Evolutionary conservation across 1,284 basidiomycete genomes (phyloP).

Genomic region (Cutaneotrichosporon mucoides): DNA sequence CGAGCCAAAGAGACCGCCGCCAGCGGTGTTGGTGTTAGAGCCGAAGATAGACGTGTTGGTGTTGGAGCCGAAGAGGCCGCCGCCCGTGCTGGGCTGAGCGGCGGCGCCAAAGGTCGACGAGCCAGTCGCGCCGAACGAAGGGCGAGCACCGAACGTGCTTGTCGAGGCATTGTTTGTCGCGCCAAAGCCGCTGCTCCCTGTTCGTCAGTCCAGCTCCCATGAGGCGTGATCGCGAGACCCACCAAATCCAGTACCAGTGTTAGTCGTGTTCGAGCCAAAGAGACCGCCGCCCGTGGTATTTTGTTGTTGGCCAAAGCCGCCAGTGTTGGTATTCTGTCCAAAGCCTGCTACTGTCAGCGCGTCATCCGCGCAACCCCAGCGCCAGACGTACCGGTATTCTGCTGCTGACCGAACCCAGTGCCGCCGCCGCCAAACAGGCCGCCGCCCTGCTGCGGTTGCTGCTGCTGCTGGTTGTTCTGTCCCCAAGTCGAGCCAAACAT

Average conservation of each 20-base stretch:
- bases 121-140: constrained; percentile 39
- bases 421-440: constrained; percentile 41
- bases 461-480: constrained; percentile 53
- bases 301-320: constrained; percentile 39
- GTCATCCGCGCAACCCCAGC: too few species aligned
- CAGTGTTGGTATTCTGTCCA: constrained; percentile 24
- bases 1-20: constrained; percentile 34
- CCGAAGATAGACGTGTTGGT: constrained; percentile 25
- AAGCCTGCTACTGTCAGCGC: constrained; percentile 1
- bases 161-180: constrained; percentile 11
- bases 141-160: constrained; percentile 35
- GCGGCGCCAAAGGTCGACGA: constrained; percentile 42
- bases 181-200: constrained; percentile 13
- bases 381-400: constrained; percentile 8
- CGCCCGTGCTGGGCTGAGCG: constrained; percentile 52
- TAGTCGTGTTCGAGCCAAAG: constrained; percentile 40
- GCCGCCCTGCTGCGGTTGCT: constrained; percentile 62
- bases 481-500: constrained; percentile 46
- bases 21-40: constrained; percentile 1
- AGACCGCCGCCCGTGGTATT: constrained; percentile 59
- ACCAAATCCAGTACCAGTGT: constrained; percentile 31
- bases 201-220: background rate
- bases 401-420: constrained; percentile 14
- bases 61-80: constrained; percentile 46
- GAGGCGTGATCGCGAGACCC: constrained; percentile 2